A percentile compares a stretch with the other conserved stretches of the same genome.
Evolutionary conservation across 2,329 filamentous ascomycete species (phyloP).

Genomic region (Pestalotiopsis sp.): DNA sequence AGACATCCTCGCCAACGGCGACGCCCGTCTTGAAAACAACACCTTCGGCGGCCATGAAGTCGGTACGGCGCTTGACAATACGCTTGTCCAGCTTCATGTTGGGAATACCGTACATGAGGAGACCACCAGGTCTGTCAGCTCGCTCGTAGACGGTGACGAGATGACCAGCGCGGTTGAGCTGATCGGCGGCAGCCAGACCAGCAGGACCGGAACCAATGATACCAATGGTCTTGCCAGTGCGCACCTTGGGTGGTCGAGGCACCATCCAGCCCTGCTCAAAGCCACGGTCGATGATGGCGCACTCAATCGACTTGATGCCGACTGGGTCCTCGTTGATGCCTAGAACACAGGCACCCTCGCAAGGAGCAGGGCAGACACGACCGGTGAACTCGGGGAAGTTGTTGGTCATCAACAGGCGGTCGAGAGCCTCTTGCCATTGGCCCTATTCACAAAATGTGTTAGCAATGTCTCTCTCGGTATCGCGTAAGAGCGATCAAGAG

Average conservation of each 20-base stretch:
- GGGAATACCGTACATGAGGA: conserved; percentile 97
- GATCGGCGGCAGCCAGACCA: conserved; percentile 87
- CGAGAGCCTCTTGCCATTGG: conserved; percentile 90
- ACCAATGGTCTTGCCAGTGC: conserved; percentile 86
- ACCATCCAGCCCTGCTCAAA: conserved; percentile 99
- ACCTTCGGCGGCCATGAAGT: conserved; percentile 92
- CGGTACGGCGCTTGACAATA: conserved; percentile 90
- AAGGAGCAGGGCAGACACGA: conserved; percentile 94
- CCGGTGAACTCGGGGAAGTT: conserved; percentile 99
- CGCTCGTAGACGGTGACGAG: conserved; percentile 90
- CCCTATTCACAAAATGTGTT: no score
- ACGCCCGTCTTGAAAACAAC: conserved; percentile 80
- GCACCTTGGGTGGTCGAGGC: conserved; percentile 74
- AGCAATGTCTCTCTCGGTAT: no score
- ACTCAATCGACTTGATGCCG: conserved; percentile 98
- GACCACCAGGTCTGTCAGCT: conserved; percentile 84
- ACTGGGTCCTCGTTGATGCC: conserved; percentile 97
- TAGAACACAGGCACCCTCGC: conserved; percentile 92
- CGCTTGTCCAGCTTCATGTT: conserved; percentile 99
- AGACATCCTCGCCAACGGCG: conserved; percentile 75
- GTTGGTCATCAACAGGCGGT: conserved; percentile 92
- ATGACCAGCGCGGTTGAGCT: conserved; percentile 92
- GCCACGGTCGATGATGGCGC: conserved; percentile 94
- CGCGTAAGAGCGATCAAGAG: no score
- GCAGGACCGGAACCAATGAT: conserved; percentile 91